phyloP scores from a whole-genome alignment of 768 basidiomycete genomes.

The Kwoniella mangroviensis region DNA sequence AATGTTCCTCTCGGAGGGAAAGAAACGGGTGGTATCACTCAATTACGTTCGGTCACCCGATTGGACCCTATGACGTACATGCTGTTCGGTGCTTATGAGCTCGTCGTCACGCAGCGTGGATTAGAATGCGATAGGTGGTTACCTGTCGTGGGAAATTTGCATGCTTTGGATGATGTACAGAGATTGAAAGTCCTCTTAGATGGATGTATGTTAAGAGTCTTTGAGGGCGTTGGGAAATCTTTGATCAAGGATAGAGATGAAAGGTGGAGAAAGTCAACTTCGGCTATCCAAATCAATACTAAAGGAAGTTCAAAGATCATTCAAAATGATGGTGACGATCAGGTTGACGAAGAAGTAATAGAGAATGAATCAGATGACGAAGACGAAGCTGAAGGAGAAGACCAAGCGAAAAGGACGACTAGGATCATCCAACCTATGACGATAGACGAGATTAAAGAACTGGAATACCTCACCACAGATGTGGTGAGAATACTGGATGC shows the following conservation, averaged over 20 bases:
- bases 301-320: constrained; percentile 33
- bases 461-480: constrained; percentile 74
- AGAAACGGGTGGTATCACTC: constrained; percentile 65
- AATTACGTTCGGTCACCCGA: constrained; percentile 77
- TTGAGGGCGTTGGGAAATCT: constrained; percentile 71
- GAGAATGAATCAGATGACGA: constrained; percentile 62
- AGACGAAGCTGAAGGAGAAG: constrained; percentile 54
- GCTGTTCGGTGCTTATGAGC: constrained; percentile 83
- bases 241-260: constrained; percentile 35
- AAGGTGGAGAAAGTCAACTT: constrained; percentile 20
- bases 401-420: constrained; percentile 58
- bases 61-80: constrained; percentile 87
- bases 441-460: constrained; percentile 71
- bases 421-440: constrained; percentile 63
- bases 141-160: constrained; percentile 70
- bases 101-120: constrained; percentile 71
- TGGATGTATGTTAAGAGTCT: constrained; percentile 82
- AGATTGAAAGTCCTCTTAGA: constrained; percentile 79
- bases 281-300: constrained; percentile 23
- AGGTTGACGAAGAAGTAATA: constrained; percentile 20
- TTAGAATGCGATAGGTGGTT: constrained; percentile 90
- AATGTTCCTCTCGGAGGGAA: constrained; percentile 65
- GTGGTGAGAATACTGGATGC: constrained; percentile 74
- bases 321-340: constrained; percentile 8
- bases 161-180: constrained; percentile 80